Conservation (phyloP, 2,329 filamentous ascomycete genomes). For the Fusarium dimerum region DNA sequence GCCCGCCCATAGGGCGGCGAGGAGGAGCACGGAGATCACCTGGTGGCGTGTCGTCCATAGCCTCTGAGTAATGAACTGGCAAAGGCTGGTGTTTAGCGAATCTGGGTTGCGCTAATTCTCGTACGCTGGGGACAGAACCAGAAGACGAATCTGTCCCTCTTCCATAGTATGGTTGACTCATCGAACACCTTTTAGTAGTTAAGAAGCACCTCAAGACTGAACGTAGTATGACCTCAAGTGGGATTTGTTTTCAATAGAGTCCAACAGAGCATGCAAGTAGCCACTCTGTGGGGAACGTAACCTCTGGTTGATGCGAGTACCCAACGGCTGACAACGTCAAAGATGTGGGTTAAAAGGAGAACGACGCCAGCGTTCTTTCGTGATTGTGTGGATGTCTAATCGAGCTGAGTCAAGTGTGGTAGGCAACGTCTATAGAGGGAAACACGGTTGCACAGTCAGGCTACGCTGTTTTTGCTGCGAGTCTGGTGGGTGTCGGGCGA, state of each 20-base stretch:
- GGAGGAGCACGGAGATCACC: slow-evolving; percentile 27
- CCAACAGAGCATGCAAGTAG: slow-evolving; percentile 25
- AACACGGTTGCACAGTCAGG: slow-evolving; percentile 24
- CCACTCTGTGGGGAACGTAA: slow-evolving; percentile 15
- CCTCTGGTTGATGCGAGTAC: slow-evolving; percentile 13
- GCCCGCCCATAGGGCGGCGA: slow-evolving; percentile 30
- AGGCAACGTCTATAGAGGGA: slow-evolving; percentile 15
- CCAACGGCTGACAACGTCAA: slow-evolving; percentile 17
- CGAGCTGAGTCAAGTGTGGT: slow-evolving; percentile 21
- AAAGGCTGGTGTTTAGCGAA: slow-evolving; percentile 24
- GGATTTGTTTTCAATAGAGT: slow-evolving; percentile 20
- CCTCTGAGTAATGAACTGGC: slow-evolving; percentile 23
- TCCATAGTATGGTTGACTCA: slow-evolving; percentile 59
- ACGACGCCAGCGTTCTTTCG: slow-evolving; percentile 23
- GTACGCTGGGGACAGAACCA: slow-evolving; percentile 56
- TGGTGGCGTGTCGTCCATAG: slow-evolving; percentile 29
- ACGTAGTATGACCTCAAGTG: slow-evolving; percentile 11
- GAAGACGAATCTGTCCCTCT: slow-evolving; percentile 51
- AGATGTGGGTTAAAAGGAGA: slow-evolving; percentile 7
- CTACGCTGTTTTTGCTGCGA: slow-evolving; percentile 17
- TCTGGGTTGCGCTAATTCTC: slow-evolving; percentile 53
- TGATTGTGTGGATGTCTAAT: slow-evolving; percentile 22
- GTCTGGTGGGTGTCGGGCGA: slow-evolving; percentile 7
- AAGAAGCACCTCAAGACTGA: slow-evolving; percentile 19
- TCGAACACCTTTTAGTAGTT: slow-evolving; percentile 40